Evolutionary conservation across 2,329 filamentous ascomycete genomes (phyloP), one percentile per base, ranked within the genome.

Genomic region (Rhytidhysteron rufulum): DNA sequence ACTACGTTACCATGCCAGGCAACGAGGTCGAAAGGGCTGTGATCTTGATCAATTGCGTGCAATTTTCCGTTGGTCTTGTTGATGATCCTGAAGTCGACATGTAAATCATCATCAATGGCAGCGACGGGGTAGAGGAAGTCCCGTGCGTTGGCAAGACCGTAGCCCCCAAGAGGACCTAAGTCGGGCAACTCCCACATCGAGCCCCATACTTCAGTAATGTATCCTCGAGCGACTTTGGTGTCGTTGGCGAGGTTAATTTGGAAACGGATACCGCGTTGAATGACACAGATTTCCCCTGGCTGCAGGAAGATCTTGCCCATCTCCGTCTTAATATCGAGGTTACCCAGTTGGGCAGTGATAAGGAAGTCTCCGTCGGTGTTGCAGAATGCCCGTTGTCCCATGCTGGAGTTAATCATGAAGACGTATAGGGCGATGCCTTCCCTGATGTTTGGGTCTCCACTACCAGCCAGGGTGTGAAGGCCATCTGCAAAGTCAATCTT

Each of bases 371-470:
- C 63, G 34, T 67, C 63, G 3, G 62, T 59, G 50, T 73, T 75
- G 49, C 65, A 68, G 45, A 73, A 74, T 0, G 72, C 69, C 25
- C 67, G 59, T 4, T 62, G 58, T 4, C 58, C 54, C 74, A 77
- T 77, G 35, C 58, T 67, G 1, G 57, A 53, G 46, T 74, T 75
- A 48, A 71, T 65, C 44, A 65, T 62, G 50, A 75, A 77, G 24
- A 75, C 63, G 48, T 75, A 72, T 1, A 72, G 57, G 4, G 73
- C 73, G 17, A 76, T 55, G 5, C 74, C 73, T 40, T 76, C 71
- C 40, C 65, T 61, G 20, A 72, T 60, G n/a, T 70, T 76, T 4
- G 74, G 68, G 31, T 77, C 73, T 7, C 74, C 74, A 19, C 69
- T 69, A 4, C 74, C 74, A 17, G 63, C 70, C 7, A 77, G 56